Evolutionary conservation across 352 stramenopile species (phyloP).

Genomic region (Globisporangium parvum): DNA sequence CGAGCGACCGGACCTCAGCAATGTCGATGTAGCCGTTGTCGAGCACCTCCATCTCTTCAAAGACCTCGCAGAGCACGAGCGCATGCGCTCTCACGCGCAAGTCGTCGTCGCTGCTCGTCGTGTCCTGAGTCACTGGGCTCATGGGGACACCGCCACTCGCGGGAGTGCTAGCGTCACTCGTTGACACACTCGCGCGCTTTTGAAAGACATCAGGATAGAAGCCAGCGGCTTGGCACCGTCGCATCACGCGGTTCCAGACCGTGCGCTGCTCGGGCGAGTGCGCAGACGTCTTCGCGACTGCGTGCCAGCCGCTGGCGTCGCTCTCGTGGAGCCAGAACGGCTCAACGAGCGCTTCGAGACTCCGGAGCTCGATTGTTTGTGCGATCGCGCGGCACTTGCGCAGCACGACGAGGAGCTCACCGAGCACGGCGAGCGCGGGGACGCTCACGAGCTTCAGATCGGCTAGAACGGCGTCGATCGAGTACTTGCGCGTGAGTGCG

Average conservation of each 20-base stretch:
- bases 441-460: slow-evolving; percentile 28
- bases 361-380: slow-evolving; percentile 14
- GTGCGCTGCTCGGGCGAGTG: slow-evolving; percentile 30
- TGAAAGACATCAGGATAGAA: slow-evolving; percentile 20
- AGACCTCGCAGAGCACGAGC: slow-evolving; percentile 51
- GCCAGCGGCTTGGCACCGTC: slow-evolving; percentile 39
- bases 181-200: background rate
- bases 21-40: slow-evolving; percentile 66
- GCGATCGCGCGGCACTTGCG: slow-evolving; percentile 22
- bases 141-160: background rate
- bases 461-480: slow-evolving; percentile 34
- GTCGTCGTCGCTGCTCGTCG: slow-evolving; percentile 5
- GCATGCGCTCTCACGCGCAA: slow-evolving; percentile 31
- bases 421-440: slow-evolving; percentile 36
- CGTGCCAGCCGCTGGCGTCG: background rate
- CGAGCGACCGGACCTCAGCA: slow-evolving; percentile 55
- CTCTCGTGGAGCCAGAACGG: slow-evolving; percentile 44
- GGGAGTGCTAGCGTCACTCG: background rate
- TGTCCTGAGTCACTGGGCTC: background rate
- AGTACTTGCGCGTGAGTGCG: slow-evolving; percentile 37
- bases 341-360: slow-evolving; percentile 29
- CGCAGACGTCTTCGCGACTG: background rate
- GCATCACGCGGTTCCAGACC: slow-evolving; percentile 66
- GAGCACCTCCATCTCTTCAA: slow-evolving; percentile 59
- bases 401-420: slow-evolving; percentile 52